Evolutionary conservation across 148 eudicot genomes (phyloP).

Genomic region (Vaccinium macrocarpon): DNA sequence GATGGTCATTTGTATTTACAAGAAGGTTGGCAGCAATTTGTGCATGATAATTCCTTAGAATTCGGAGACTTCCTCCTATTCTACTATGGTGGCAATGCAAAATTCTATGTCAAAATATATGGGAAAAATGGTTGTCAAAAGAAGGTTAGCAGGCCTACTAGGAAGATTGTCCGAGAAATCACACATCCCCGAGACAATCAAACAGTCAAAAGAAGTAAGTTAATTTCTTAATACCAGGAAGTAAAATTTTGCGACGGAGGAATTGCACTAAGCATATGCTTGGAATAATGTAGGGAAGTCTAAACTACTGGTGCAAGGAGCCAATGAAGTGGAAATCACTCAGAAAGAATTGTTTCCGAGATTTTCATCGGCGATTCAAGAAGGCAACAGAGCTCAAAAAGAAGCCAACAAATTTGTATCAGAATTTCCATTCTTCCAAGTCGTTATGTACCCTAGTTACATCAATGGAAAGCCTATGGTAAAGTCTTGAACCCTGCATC

Average conservation of each 20-base stretch:
- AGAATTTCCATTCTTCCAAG: slow-evolving; percentile 14
- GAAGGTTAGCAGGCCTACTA: not conserved
- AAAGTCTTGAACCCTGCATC: slow-evolving; percentile 2
- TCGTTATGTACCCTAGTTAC: slow-evolving; percentile 8
- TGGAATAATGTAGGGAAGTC: slow-evolving; percentile 10
- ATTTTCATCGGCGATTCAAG: not conserved
- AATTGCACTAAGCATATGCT: no score
- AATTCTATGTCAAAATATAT: not conserved
- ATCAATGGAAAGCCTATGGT: not conserved
- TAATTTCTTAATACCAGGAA: no score
- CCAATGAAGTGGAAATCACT: not conserved
- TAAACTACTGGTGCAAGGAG: not conserved
- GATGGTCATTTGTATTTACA: no score
- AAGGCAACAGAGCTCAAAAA: not conserved
- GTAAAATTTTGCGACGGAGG: no score
- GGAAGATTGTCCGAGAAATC: not conserved
- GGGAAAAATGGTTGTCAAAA: slow-evolving; percentile 16
- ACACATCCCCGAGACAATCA: not conserved
- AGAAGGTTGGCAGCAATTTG: no score
- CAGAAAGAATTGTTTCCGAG: not conserved
- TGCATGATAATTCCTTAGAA: slow-evolving; percentile 13
- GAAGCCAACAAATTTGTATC: slow-evolving; percentile 4
- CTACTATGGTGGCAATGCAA: slow-evolving; percentile 7
- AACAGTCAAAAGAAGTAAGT: no score
- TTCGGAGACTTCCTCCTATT: slow-evolving; percentile 20